Percentiles rank a stretch among this genome's conserved stretches.
These are phyloP conservation scores for Parasitella parasitica DNA, from an alignment of 371 early-diverging fungal genomes.

Conservation along the genomic window DNA sequence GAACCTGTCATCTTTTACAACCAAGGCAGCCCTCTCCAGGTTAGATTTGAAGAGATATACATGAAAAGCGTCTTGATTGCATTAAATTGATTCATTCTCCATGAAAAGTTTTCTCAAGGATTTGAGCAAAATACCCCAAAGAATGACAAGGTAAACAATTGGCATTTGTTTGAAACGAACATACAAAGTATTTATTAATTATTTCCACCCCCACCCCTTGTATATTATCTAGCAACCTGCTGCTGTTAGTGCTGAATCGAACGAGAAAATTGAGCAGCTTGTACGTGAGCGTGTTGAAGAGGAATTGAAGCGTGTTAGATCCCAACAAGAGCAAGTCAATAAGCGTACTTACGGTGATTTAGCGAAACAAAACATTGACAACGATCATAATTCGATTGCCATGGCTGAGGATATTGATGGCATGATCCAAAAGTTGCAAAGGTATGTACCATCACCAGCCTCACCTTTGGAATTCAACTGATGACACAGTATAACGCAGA, in stretches of 20 bases:
- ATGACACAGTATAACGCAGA: no score
- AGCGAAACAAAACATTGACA: conserved; percentile 42
- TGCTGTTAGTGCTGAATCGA: conserved; percentile 10
- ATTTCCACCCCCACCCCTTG: no score
- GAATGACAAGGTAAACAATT: conserved; percentile 1
- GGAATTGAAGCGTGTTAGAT: conserved; percentile 35
- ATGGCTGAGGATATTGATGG: conserved; percentile 44
- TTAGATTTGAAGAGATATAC: background rate
- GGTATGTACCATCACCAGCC: conserved; percentile 30
- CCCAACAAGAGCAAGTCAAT: conserved; percentile 31
- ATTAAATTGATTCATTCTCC: background rate
- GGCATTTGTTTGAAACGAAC: background rate
- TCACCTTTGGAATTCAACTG: no score
- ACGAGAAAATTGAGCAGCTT: conserved; percentile 43
- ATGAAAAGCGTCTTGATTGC: no score
- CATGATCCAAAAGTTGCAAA: conserved; percentile 48
- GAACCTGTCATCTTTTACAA: conserved; percentile 52
- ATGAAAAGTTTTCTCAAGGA: conserved; percentile 2
- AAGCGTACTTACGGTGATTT: conserved; percentile 35
- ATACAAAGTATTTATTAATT: background rate
- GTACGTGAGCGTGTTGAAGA: conserved; percentile 48
- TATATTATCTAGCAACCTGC: background rate
- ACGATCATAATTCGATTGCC: conserved; percentile 47
- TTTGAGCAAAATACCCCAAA: background rate
- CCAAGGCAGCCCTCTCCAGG: conserved; percentile 47